A percentile compares a stretch with the other conserved stretches of the same genome.
phyloP scores from a whole-genome alignment of 345 rosid species.

The Pelargonium nanum region DNA sequence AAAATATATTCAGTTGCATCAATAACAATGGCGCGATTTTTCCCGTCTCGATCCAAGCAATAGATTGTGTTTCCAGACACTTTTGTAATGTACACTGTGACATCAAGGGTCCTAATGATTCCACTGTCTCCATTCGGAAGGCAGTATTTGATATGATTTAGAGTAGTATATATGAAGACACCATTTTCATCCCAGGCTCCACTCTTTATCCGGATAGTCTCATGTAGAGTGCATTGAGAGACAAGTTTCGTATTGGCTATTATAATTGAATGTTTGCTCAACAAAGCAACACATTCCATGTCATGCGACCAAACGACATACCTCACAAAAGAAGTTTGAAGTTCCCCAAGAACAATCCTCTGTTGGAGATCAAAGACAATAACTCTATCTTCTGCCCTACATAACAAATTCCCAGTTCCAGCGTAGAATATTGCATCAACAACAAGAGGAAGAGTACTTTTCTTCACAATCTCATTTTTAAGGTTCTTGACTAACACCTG shows the following conservation, averaged over 20 bases:
- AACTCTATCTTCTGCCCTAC: slow-evolving; percentile 81
- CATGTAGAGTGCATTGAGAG: slow-evolving; percentile 82
- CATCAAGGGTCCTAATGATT: slow-evolving; percentile 70
- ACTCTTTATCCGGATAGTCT: slow-evolving; percentile 82
- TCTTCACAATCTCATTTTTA: too few relatives aligned
- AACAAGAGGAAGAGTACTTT: too few relatives aligned
- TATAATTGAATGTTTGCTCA: slow-evolving; percentile 82
- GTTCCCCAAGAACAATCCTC: slow-evolving; percentile 71
- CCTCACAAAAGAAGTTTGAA: slow-evolving; percentile 65
- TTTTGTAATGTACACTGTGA: slow-evolving; percentile 72
- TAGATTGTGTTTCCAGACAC: slow-evolving; percentile 56
- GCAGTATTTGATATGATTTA: slow-evolving; percentile 84
- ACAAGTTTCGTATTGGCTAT: slow-evolving; percentile 76
- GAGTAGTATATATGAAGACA: slow-evolving; percentile 77
- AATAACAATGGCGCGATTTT: slow-evolving; percentile 47
- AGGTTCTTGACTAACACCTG: too few relatives aligned
- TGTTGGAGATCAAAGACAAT: slow-evolving; percentile 82
- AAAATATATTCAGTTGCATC: slow-evolving; percentile 85
- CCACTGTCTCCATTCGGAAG: too few relatives aligned
- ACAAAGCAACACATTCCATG: slow-evolving; percentile 86
- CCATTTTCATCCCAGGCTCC: slow-evolving; percentile 96
- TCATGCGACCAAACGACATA: slow-evolving; percentile 86
- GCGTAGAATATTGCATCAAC: too few relatives aligned
- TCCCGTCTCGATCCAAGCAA: slow-evolving; percentile 84
- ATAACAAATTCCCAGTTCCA: too few relatives aligned